Evolutionary conservation across 305 asterid species (phyloP).

Genomic region (Fraxinus paxiana): DNA sequence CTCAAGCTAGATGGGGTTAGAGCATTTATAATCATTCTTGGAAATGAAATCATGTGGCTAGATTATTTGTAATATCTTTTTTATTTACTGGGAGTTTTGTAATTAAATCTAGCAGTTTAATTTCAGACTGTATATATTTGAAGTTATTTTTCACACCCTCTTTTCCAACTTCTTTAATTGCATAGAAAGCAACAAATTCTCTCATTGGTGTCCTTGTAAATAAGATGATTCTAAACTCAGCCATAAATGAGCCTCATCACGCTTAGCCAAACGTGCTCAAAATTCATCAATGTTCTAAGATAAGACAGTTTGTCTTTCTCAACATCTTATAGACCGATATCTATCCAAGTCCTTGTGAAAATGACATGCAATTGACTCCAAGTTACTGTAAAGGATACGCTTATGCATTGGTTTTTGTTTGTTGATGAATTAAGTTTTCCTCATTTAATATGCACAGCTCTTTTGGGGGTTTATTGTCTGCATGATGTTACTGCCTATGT

Average conservation of each 20-base stretch:
- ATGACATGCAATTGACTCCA: background rate
- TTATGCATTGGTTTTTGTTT: background rate
- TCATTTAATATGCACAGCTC: slow-evolving; percentile 60
- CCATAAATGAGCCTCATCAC: background rate
- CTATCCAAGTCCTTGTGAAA: background rate
- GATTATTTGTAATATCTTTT: background rate
- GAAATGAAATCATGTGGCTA: background rate
- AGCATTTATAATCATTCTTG: background rate
- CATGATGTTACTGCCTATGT: slow-evolving; percentile 93
- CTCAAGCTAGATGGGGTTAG: background rate
- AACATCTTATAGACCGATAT: background rate
- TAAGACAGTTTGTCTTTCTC: background rate
- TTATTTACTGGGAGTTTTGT: background rate
- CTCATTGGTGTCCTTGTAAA: background rate
- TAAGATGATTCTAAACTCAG: background rate
- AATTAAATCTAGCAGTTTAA: background rate
- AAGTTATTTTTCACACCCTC: background rate
- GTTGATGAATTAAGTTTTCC: background rate
- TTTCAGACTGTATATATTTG: background rate
- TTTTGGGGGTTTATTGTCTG: slow-evolving; percentile 77
- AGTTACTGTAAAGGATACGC: background rate
- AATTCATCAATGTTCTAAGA: background rate
- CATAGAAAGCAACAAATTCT: background rate
- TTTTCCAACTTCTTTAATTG: background rate
- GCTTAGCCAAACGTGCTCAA: background rate